phyloP scores from a whole-genome alignment of 73 alveolate species.

The Paramecium sexaurelia region DNA sequence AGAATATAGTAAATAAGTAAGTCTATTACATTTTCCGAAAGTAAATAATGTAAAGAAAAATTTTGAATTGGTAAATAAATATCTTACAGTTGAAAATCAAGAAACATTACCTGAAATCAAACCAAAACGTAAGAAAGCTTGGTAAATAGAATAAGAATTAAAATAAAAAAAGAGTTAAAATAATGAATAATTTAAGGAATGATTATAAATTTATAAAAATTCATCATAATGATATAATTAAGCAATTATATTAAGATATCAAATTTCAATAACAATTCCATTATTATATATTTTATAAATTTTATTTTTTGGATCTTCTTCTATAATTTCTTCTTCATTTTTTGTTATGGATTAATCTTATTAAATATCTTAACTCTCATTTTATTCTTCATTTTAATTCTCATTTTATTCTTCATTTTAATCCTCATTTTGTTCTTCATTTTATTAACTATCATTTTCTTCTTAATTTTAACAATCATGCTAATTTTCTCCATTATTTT shows the following conservation, averaged over 20 bases:
- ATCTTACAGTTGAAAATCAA: neutral
- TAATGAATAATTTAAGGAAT: neutral
- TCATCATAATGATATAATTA: no score
- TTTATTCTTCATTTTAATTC: neutral
- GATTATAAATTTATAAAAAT: neutral
- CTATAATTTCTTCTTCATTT: neutral
- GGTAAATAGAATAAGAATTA: slow-evolving; percentile 1
- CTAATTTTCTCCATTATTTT: neutral
- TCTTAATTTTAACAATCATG: no score
- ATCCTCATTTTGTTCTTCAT: neutral
- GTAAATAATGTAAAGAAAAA: neutral
- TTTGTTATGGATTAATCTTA: neutral
- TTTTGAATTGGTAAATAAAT: neutral
- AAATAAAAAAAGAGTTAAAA: neutral
- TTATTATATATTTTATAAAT: neutral
- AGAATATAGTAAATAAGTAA: neutral
- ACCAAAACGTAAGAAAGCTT: neutral
- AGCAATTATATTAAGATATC: no score
- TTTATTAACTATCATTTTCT: no score
- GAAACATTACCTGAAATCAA: neutral
- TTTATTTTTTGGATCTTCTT: neutral
- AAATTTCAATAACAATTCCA: neutral
- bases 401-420: neutral
- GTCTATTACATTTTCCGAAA: neutral
- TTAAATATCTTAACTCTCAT: neutral